Base-by-base conservation (phyloP, 1,284 basidiomycete species). In the Clitocybe nebularis region DNA sequence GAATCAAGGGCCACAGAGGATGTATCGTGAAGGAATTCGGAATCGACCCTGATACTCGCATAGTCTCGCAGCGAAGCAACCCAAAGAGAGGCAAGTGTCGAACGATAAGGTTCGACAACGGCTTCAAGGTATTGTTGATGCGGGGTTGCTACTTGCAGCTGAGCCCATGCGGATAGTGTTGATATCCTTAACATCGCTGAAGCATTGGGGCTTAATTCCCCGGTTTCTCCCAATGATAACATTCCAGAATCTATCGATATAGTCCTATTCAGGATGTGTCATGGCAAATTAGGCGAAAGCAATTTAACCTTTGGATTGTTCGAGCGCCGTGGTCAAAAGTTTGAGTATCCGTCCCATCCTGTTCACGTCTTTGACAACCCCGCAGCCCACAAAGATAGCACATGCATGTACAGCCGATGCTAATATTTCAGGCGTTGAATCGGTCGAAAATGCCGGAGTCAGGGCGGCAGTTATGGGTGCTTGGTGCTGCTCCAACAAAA, bases 401-500 rank as follows among this genome's bases (percentile, higher is more conserved):
- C 95, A 97, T 9, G 95, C 89, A 57, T 94, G 82, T 16, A 99
- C 84, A 0, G 94, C 95, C 10, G 87, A 83, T 0, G 94, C 90
- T 23, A 98, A 61, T 16, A 99, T 95, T 60, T 99, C 95, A 0
- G 95, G 94, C 0, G 93, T 93, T 0, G 93, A 92, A 59, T 99
- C 96, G 0, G 88, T 74, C 3, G 90, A 89, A 58, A 99, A 99
- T 0, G 95, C 94, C 0, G 96, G 95, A 0, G 94, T 99, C n/a
- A 99, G 74, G 0, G 96, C 96, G 2, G 96, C 93, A 1, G 95
- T 95, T 46, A 99, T 96, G 0, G 96, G 95, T 0, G 96, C 96
- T 67, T 99, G 95, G 62, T 97, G 90, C 62, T 99, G 96, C 60
- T 99, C 95, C n/a, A 99, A 75, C 1, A 99, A 70, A 3, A 94